Evolutionary conservation across 352 stramenopile genomes (phyloP).

Genomic region (Albugo laibachii): DNA sequence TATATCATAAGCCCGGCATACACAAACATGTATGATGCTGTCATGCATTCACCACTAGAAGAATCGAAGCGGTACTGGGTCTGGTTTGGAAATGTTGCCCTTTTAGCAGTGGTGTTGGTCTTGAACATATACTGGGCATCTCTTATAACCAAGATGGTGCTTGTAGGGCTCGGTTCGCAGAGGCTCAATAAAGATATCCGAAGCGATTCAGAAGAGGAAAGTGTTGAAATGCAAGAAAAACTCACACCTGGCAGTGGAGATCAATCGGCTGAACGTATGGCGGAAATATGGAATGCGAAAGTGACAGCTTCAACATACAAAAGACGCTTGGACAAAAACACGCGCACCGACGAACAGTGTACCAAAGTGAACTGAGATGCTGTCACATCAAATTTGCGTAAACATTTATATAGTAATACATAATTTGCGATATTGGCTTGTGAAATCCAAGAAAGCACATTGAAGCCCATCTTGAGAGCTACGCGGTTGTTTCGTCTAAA

Average conservation of each 20-base stretch:
- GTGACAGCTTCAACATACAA: too few species aligned
- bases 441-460: too few species aligned
- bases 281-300: too few species aligned
- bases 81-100: slow-evolving; percentile 22
- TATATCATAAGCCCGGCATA: slow-evolving; percentile 43
- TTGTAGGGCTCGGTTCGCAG: slow-evolving; percentile 30
- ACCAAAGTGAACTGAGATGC: too few species aligned
- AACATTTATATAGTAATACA: too few species aligned
- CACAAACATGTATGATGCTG: slow-evolving; percentile 28
- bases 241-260: slow-evolving; percentile 6
- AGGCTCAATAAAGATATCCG: slow-evolving; percentile 71
- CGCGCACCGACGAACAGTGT: too few species aligned
- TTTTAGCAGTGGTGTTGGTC: slow-evolving; percentile 34
- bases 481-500: too few species aligned
- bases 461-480: too few species aligned
- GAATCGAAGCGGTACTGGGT: slow-evolving; percentile 24
- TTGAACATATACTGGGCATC: slow-evolving; percentile 62
- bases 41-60: slow-evolving; percentile 23
- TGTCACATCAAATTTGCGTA: too few species aligned
- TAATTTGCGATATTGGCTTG: too few species aligned
- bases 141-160: slow-evolving; percentile 58
- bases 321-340: too few species aligned
- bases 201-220: slow-evolving; percentile 53
- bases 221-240: slow-evolving; percentile 10
- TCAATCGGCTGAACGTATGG: not conserved